Conservation (phyloP, 2,329 filamentous ascomycete genomes). For the Colletotrichum siamense region DNA sequence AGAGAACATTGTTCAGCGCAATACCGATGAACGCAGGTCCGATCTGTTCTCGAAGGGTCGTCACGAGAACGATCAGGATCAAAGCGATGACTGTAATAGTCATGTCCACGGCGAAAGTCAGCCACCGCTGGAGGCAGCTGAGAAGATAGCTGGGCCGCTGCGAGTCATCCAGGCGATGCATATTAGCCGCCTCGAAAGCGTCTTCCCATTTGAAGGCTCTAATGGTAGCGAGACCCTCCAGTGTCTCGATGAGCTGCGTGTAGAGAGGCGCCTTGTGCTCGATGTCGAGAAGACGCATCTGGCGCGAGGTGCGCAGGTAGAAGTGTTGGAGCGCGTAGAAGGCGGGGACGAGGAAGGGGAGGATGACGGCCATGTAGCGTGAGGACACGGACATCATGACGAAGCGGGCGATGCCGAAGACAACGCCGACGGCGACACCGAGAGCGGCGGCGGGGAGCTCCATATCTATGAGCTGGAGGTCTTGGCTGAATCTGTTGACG, state of each 20-base stretch:
- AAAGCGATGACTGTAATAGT: slow-evolving; percentile 49
- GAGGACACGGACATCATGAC: slow-evolving; percentile 30
- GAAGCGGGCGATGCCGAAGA: slow-evolving; percentile 12
- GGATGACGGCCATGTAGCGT: slow-evolving; percentile 35
- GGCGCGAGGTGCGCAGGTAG: slow-evolving; percentile 41
- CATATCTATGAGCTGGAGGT: slow-evolving; percentile 27
- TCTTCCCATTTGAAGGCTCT: slow-evolving; percentile 55
- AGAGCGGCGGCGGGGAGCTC: slow-evolving; percentile 25
- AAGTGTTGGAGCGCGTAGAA: slow-evolving; percentile 35
- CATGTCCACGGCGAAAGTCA: slow-evolving; percentile 53
- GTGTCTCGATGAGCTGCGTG: slow-evolving; percentile 44
- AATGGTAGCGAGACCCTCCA: slow-evolving; percentile 52
- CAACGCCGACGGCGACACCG: slow-evolving; percentile 17
- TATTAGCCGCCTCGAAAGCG: slow-evolving; percentile 41
- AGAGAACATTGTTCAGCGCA: slow-evolving; percentile 4
- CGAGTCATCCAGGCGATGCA: slow-evolving; percentile 48
- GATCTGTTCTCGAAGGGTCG: slow-evolving; percentile 24
- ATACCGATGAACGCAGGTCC: slow-evolving; percentile 13
- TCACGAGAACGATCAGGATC: slow-evolving; percentile 47
- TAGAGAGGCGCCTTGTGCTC: slow-evolving; percentile 41
- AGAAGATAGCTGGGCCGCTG: slow-evolving; percentile 59
- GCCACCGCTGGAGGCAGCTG: slow-evolving; percentile 56
- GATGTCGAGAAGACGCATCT: slow-evolving; percentile 41
- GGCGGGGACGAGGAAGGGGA: slow-evolving; percentile 31
- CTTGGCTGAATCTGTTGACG: slow-evolving; percentile 27